Base-by-base conservation (phyloP, 768 basidiomycete genomes). In the Mycena rosella region DNA sequence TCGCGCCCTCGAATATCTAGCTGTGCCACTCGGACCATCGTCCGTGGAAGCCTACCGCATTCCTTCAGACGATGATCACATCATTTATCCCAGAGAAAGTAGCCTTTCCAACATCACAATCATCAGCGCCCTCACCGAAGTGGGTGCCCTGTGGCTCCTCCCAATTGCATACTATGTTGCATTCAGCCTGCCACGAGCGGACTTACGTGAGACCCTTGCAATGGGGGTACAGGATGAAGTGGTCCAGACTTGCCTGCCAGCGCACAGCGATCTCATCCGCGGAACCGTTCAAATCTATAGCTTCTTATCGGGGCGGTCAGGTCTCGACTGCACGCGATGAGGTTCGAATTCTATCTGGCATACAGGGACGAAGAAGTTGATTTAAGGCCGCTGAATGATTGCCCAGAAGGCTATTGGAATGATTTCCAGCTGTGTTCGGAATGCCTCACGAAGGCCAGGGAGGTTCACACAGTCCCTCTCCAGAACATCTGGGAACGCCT, bases 181-280 rank as follows among this genome's bases (percentile, higher is more conserved):
- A 4, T 29, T 26, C 14, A n/a, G 0, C 3, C 9, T 5, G 6
- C 3, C 40, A 1, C 15, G 8, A 4, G 24, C 18, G 1, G 14
- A 7, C 7, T 11, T 57, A 3, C 24, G 26, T 3, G n/a, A 5
- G 1, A 15, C 40, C 7, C 8, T 44, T 20, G 18, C 38, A n/a
- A 5, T 18, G 1, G 40, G 40, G 11, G 40, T 26, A 0, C 13
- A 27, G 0, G 40, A 27, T 5, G 3, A 44, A 2, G 3, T 20
- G 27, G 40, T 57, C 6, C 38, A 57, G 27, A 55, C 3, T 6
- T 55, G 53, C 29, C 5, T 51, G 2, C 2, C 49, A 17, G 49
- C 15, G 49, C 27, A 29, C 2, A 13, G 3, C 27, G 27, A 51
- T 3, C 29, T 51, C 29, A 13, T 51, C 13, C 49, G 11, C 3